Evolutionary conservation across 2,329 filamentous ascomycete genomes (phyloP), one percentile per base, ranked within the genome.

Genomic region (Colletotrichum acutatum): DNA sequence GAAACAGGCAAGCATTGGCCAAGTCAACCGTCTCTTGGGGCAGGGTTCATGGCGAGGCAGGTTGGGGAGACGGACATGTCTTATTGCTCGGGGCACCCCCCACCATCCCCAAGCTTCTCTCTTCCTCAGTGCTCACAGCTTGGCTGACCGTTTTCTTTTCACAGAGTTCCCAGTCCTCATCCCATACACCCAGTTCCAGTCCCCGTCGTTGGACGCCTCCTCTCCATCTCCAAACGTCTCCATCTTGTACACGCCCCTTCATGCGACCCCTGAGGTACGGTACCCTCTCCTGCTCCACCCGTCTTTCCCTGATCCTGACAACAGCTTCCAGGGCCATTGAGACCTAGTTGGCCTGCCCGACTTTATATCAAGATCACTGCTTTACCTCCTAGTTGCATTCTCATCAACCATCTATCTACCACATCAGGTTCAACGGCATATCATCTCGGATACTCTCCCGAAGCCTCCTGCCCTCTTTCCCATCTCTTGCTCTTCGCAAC

Each of bases 161-260:
- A 57, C 26, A 52, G 52, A 42, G 26, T 24, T 26, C 26, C 37
- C 24, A 52, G 37, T 64, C 42, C 28, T 34, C 32, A 24, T 52
- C 46, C n/a, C 53, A 26, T 6, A 24, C 53, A 34, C 46, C n/a
- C 53, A 26, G 7, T 28, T 34, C 14, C 42, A 24, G 42, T 49
- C 7, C 42, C 16, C 16, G 42, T n/a, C 19, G 42, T 9, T 49
- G 42, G 42, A 49, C 42, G 42, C 42, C 42, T 49, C 54, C 24
- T 59, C 12, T 61, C 37, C 30, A 61, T 52, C 37, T 52, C 54
- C 67, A 57, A 34, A 42, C 16, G 54, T 22, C 67, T 42, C 67
- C 61, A 60, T 70, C 42, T 34, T 70, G 16, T 37, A 70, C 67
- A 70, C 67, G 53, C 53, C 67, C 67, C 42, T 65, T 70, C 67